Conservation (phyloP, 495 filamentous ascomycete species). For the Penicillium alfredii region DNA sequence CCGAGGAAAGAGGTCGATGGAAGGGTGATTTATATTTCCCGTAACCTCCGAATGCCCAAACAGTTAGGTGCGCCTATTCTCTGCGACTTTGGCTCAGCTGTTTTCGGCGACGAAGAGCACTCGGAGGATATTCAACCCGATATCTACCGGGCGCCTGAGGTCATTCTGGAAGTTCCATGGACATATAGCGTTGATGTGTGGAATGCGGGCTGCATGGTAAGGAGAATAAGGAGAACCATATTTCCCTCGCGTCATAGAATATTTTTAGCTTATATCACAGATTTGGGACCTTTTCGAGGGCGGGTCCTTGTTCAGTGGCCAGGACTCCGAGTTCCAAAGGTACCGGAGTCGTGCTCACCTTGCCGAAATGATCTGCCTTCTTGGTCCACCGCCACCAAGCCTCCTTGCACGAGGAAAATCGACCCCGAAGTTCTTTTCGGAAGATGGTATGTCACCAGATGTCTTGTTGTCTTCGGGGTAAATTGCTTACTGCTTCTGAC, state of each 20-base stretch:
- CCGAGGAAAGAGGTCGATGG: slow-evolving; percentile 28
- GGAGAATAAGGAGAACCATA: too few relatives aligned
- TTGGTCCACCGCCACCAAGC: slow-evolving; percentile 35
- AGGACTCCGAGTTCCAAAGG: slow-evolving; percentile 16
- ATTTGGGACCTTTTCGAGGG: slow-evolving; percentile 29
- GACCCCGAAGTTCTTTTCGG: slow-evolving; percentile 14
- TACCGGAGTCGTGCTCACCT: slow-evolving; percentile 39
- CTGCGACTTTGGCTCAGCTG: slow-evolving; percentile 26
- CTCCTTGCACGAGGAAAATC: slow-evolving; percentile 23
- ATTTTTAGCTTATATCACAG: slow-evolving; percentile 10
- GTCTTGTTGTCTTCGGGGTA: background rate
- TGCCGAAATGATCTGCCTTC: slow-evolving; percentile 34
- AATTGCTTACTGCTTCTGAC: slow-evolving; percentile 1
- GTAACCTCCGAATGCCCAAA: slow-evolving; percentile 17
- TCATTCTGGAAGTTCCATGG: slow-evolving; percentile 36
- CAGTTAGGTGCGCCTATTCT: slow-evolving; percentile 13
- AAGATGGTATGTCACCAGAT: slow-evolving; percentile 10
- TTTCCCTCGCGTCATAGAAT: too few relatives aligned
- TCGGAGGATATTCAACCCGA: slow-evolving; percentile 27
- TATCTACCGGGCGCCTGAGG: slow-evolving; percentile 40
- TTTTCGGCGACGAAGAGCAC: slow-evolving; percentile 10
- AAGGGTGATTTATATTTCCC: slow-evolving; percentile 24
- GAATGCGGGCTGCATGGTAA: slow-evolving; percentile 41
- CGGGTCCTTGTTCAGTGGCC: slow-evolving; percentile 22
- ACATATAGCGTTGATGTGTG: slow-evolving; percentile 39